phyloP scores from a whole-genome alignment of 495 filamentous ascomycete species.

The Amphirosellinia nigrospora region DNA sequence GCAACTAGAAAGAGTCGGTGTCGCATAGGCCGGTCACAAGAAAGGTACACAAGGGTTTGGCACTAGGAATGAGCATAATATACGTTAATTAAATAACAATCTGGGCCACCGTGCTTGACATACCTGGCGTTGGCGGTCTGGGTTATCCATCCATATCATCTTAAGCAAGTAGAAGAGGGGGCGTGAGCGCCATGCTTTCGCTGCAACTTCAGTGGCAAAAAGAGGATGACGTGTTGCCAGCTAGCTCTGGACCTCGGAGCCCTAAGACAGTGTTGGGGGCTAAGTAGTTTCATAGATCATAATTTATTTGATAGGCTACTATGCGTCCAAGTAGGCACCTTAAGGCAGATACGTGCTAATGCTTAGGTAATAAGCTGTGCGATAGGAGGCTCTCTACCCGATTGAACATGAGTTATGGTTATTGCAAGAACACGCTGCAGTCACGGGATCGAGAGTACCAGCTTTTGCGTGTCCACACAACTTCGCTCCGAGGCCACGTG shows the following conservation, averaged over 20 bases:
- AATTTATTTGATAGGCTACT: slow-evolving; percentile 6
- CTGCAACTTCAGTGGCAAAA: background rate
- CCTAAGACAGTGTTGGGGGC: background rate
- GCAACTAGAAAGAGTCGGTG: background rate
- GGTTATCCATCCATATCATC: background rate
- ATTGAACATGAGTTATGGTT: background rate
- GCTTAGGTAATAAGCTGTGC: background rate
- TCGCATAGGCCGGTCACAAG: background rate
- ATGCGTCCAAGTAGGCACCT: background rate
- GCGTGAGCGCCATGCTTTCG: background rate
- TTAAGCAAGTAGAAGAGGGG: background rate
- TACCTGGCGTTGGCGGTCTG: background rate
- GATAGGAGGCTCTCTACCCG: background rate
- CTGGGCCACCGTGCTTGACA: background rate
- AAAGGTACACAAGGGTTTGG: background rate
- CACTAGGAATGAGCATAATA: background rate
- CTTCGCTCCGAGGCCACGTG: background rate
- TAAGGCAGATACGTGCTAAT: background rate
- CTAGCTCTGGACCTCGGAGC: background rate
- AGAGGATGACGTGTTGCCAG: slow-evolving; percentile 16
- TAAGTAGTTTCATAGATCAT: background rate
- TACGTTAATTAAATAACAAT: background rate
- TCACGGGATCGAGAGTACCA: background rate
- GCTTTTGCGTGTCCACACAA: background rate
- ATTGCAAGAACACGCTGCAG: background rate